These are phyloP conservation scores for Pythium pyrilobum DNA, from an alignment of 352 stramenopile species.

Conservation along the genomic window DNA sequence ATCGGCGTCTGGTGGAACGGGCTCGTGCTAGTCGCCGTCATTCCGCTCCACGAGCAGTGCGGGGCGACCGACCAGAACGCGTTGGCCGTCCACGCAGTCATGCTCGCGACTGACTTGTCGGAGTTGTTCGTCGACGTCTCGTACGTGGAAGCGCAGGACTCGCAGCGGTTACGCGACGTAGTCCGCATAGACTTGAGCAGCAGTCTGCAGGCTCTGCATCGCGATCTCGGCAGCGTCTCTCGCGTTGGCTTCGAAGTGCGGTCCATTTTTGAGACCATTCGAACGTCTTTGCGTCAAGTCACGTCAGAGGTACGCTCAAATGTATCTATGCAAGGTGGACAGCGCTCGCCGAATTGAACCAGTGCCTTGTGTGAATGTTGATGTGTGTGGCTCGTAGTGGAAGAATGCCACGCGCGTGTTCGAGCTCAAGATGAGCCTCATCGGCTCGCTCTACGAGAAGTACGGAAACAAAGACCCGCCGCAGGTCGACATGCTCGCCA, in stretches of 20 bases:
- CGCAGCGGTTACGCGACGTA: not conserved
- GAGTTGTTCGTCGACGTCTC: slow-evolving; percentile 11
- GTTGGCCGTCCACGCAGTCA: slow-evolving; percentile 1
- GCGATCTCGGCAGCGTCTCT: slow-evolving; percentile 3
- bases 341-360: too few species aligned
- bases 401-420: slow-evolving; percentile 75
- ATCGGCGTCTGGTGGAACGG: slow-evolving; percentile 65
- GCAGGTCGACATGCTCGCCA: slow-evolving; percentile 70
- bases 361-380: too few species aligned
- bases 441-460: slow-evolving; percentile 73
- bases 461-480: slow-evolving; percentile 58
- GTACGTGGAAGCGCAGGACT: not conserved
- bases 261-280: slow-evolving; percentile 27
- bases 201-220: slow-evolving; percentile 3
- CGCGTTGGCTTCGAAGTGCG: slow-evolving; percentile 13
- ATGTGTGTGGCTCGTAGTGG: slow-evolving; percentile 30
- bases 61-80: not conserved
- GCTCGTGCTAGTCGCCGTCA: slow-evolving; percentile 36
- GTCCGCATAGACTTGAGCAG: slow-evolving; percentile 7
- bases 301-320: slow-evolving; percentile 31
- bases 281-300: slow-evolving; percentile 41
- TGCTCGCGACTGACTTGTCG: slow-evolving; percentile 10
- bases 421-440: slow-evolving; percentile 71
- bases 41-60: slow-evolving; percentile 27
- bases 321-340: too few species aligned